A percentile compares a stretch with the other conserved stretches of the same genome.
Conservation (phyloP, 2,329 filamentous ascomycete species). For the Arthrobotrys megalospora region DNA sequence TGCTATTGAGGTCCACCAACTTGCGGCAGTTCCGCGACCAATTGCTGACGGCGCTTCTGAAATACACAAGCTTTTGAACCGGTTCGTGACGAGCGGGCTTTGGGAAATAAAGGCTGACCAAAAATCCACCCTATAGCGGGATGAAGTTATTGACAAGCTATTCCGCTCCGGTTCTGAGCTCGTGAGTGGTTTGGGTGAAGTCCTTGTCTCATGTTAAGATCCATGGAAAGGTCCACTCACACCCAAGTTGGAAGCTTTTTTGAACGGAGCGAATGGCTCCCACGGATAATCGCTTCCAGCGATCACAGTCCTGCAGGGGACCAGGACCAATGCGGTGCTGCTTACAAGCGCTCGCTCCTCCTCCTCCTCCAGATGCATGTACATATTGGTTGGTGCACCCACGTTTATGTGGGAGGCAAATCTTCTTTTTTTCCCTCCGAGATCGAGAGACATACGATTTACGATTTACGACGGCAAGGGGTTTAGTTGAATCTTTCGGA, state of each 20-base stretch:
- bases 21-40: conserved; percentile 25
- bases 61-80: conserved; percentile 9
- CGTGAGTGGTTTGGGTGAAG: conserved; percentile 31
- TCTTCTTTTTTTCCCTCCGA: background rate
- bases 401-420: background rate
- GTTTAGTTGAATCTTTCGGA: background rate
- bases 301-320: conserved; percentile 14
- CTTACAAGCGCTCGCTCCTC: conserved; percentile 5
- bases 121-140: conserved; percentile 11
- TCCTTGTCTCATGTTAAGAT: conserved; percentile 41
- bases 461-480: background rate
- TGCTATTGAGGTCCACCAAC: background rate
- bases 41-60: conserved; percentile 5
- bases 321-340: background rate
- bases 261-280: conserved; percentile 28
- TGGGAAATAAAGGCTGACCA: background rate
- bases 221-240: conserved; percentile 54
- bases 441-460: conserved; percentile 6
- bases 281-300: conserved; percentile 36
- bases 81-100: conserved; percentile 15
- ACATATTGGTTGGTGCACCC: conserved; percentile 32
- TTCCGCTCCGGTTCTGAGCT: conserved; percentile 2
- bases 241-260: conserved; percentile 24
- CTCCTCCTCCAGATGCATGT: background rate
- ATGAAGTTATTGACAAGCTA: conserved; percentile 22